Evolutionary conservation across 306 rosid species (phyloP), one percentile per base, ranked within the genome.

Genomic region (Benincasa hispida): DNA sequence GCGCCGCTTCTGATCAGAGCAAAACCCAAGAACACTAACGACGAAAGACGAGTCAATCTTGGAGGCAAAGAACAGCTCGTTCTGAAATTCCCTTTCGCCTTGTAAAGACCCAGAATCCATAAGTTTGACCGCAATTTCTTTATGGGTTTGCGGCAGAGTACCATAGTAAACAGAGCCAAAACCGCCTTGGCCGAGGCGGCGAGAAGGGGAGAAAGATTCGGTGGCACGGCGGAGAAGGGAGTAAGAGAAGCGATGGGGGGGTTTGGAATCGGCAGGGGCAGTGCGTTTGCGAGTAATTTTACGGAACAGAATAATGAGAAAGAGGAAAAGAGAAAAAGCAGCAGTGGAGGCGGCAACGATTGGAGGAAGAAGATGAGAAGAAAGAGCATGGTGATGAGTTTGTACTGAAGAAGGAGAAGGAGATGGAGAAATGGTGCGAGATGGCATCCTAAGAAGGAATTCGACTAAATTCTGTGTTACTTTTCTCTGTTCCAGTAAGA

Each of bases 61-160:
- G 3, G 99, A 85, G 8, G 96, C 95, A 75, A 95, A 90, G 79
- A 92, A 86, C 55, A 92, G 90, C 81, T 95, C 98, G 88, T 92
- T 92, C 80, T 95, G 93, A 56, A 95, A 95, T 81, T 95, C 99
- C 1, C 97, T 91, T 75, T 94, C 99, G 37, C 93, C 92, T 78
- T 94, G 98, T 5, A 84, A 84, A 14, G 96, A 92, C 0, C 93
- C 81, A 10, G 96, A 86, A 82, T 92, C 93, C 97, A 95, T 89
- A 57, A 87, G 85, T 83, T 95, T 95, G 55, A 95, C 98, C 10
- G 99, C 99, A 66, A 95, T 61, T 30, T 88, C 87, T 0, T 78
- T 73, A 0, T 76, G 79, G 76, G 82, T 79, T 11, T 85, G 45
- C 0, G 88, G 93, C 2, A 89, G 84, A 1, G 59, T 70, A 2